Conservation (phyloP, 1,139 yeast genomes). For the Geotrichum fermentans region DNA sequence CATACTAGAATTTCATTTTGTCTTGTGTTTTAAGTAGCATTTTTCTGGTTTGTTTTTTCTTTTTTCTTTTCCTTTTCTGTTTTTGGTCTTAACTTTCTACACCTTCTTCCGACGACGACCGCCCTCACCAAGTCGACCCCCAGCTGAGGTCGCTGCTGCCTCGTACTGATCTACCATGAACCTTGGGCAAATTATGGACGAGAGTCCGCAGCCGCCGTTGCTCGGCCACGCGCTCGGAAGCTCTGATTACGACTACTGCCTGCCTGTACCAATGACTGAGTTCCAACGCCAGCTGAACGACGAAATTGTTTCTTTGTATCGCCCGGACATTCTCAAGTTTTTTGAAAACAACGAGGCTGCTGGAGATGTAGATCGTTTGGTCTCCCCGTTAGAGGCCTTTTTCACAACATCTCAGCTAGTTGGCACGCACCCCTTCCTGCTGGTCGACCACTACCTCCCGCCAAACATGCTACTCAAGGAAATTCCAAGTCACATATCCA, state of each 20-base stretch:
- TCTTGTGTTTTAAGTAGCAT: not conserved
- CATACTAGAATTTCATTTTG: not conserved
- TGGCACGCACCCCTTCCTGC: conserved; percentile 80
- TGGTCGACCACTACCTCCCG: conserved; percentile 83
- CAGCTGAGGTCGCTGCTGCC: not conserved
- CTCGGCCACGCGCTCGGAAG: conserved; percentile 46
- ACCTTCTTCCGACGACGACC: not conserved
- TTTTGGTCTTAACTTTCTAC: conserved; percentile 1
- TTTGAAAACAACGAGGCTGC: conserved; percentile 56
- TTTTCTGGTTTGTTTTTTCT: conserved; percentile 6
- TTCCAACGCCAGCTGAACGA: conserved; percentile 89
- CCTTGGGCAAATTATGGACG: conserved; percentile 67
- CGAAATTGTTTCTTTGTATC: conserved; percentile 85
- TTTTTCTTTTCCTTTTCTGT: conserved; percentile 2
- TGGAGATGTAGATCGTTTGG: conserved; percentile 40
- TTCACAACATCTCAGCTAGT: conserved; percentile 71
- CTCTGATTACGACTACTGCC: conserved; percentile 56
- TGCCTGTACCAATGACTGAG: conserved; percentile 84
- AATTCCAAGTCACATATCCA: conserved; percentile 67
- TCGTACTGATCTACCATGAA: conserved; percentile 48
- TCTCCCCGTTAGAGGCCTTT: conserved; percentile 58
- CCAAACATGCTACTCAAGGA: conserved; percentile 73
- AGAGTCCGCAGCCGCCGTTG: conserved; percentile 73
- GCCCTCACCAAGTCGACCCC: not conserved
- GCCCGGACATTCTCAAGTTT: conserved; percentile 81